Conservation (phyloP, 495 filamentous ascomycete species). For the Aspergillus saccharolyticus region DNA sequence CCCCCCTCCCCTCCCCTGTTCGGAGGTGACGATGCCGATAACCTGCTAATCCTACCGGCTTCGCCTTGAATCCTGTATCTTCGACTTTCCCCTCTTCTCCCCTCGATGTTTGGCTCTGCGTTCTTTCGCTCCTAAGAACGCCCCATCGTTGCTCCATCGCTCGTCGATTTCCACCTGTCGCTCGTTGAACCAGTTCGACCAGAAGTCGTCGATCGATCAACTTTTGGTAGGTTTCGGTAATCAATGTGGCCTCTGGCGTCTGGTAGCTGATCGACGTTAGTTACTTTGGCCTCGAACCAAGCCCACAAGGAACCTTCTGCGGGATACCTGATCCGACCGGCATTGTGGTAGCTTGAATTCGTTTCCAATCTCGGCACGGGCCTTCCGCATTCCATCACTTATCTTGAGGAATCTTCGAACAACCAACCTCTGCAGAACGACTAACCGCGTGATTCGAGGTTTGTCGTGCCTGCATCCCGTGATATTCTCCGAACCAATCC, state of each 20-base stretch:
- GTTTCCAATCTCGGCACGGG: slow-evolving; percentile 1
- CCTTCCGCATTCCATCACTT: not conserved
- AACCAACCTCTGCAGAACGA: not conserved
- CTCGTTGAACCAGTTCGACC: not conserved
- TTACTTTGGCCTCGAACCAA: not conserved
- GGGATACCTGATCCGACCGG: slow-evolving; percentile 4
- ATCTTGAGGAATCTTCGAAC: not conserved
- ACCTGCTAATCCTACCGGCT: slow-evolving; percentile 13
- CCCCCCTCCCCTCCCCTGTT: not conserved
- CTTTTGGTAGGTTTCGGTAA: slow-evolving; percentile 1
- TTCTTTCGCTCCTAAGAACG: slow-evolving; percentile 6
- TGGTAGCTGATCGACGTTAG: slow-evolving; percentile 13
- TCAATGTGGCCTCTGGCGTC: not conserved
- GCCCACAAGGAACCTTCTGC: slow-evolving; percentile 8
- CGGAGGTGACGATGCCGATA: slow-evolving; percentile 15
- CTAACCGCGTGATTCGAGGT: not conserved
- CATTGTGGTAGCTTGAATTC: slow-evolving; percentile 1
- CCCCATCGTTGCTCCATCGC: not conserved
- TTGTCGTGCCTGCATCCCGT: not conserved
- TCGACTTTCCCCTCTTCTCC: slow-evolving; percentile 1
- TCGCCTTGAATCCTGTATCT: slow-evolving; percentile 6
- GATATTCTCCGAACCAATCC: not conserved
- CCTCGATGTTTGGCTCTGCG: slow-evolving; percentile 10
- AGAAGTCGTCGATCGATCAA: not conserved
- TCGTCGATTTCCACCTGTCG: not conserved